Evolutionary conservation across 495 filamentous ascomycete species (phyloP).

Genomic region (Penicillium longicatenatum): DNA sequence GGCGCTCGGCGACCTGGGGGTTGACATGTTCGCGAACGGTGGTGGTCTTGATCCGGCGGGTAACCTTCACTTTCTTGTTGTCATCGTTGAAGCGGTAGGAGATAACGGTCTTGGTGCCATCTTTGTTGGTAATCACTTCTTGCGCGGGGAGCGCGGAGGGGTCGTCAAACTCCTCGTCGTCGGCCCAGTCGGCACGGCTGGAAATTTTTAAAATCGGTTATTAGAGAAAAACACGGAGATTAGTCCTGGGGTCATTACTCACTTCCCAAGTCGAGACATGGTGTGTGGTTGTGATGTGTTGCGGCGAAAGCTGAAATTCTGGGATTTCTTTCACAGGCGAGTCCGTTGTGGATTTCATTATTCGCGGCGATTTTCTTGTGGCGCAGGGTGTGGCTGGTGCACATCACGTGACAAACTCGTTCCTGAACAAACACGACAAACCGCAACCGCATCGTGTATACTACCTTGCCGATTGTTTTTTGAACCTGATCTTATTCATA

Average conservation of each 20-base stretch:
- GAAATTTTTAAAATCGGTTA: conserved; percentile 19
- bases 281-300: conserved; percentile 35
- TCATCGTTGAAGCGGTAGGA: conserved; percentile 90
- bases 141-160: conserved; percentile 76
- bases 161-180: conserved; percentile 92
- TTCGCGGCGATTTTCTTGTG: conserved; percentile 38
- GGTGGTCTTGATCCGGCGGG: conserved; percentile 87
- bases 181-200: conserved; percentile 87
- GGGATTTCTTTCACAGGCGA: conserved; percentile 46
- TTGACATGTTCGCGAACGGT: conserved; percentile 89
- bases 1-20: conserved; percentile 92
- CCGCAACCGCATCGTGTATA: too few species aligned
- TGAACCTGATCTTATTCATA: too few species aligned
- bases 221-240: conserved; percentile 13
- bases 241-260: conserved; percentile 24
- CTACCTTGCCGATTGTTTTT: too few species aligned
- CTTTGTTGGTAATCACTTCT: conserved; percentile 90
- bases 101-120: conserved; percentile 93
- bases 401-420: conserved; percentile 28
- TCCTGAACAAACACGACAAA: not conserved
- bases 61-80: conserved; percentile 94
- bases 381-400: conserved; percentile 41
- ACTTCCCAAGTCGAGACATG: conserved; percentile 54
- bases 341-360: conserved; percentile 54
- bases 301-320: conserved; percentile 46